Conservation (phyloP, 2,329 filamentous ascomycete species). For the Penicillium sp. region DNA sequence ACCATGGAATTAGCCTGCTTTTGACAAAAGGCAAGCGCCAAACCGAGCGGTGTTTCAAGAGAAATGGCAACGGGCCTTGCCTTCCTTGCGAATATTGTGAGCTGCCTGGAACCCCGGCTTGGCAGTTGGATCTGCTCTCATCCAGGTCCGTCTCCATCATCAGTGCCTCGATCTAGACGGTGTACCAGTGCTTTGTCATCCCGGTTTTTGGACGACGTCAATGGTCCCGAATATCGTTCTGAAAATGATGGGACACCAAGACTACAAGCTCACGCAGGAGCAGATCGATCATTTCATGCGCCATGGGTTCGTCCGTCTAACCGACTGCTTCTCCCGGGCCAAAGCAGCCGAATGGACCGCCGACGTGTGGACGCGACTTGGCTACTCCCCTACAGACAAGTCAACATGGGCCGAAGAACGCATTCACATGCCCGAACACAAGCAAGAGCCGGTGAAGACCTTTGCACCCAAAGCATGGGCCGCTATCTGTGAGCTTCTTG, state of each 20-base stretch:
- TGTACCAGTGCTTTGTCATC: slow-evolving; percentile 1
- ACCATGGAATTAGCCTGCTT: not conserved
- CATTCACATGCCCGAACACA: slow-evolving; percentile 61
- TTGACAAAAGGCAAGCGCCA: not conserved
- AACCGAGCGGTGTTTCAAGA: not conserved
- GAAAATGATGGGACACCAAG: not conserved
- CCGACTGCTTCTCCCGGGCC: slow-evolving; percentile 48
- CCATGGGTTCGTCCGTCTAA: slow-evolving; percentile 53
- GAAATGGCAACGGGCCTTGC: not conserved
- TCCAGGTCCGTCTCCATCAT: not conserved
- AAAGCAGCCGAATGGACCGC: slow-evolving; percentile 47
- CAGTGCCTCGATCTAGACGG: not conserved
- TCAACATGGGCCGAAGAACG: slow-evolving; percentile 60
- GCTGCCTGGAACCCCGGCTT: slow-evolving; percentile 7
- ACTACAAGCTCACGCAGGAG: slow-evolving; percentile 38
- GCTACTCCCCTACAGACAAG: slow-evolving; percentile 59
- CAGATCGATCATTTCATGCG: slow-evolving; percentile 52
- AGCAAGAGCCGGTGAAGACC: slow-evolving; percentile 48
- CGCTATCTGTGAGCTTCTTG: slow-evolving; percentile 62
- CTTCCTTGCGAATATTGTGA: not conserved
- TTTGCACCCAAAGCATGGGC: slow-evolving; percentile 63
- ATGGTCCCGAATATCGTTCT: too few species aligned
- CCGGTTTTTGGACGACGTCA: not conserved
- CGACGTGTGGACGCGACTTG: slow-evolving; percentile 59
- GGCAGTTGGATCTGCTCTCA: not conserved